A percentile compares a stretch with the other conserved stretches of the same genome.
Conservation (phyloP, 2,329 filamentous ascomycete genomes). For the Trichoderma citrinoviride region DNA sequence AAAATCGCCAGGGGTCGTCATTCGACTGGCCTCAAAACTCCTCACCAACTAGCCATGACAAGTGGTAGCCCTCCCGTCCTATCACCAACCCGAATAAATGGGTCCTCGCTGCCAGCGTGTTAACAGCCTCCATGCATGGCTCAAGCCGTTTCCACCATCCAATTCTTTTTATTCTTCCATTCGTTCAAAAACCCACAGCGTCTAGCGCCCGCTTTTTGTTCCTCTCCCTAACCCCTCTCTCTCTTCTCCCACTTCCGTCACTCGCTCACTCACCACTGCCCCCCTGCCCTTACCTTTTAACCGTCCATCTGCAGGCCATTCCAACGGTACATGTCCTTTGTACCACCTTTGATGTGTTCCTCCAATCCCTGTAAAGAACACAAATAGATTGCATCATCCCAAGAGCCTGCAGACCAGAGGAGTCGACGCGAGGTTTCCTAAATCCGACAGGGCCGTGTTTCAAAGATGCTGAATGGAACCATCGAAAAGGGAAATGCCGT, state of each 20-base stretch:
- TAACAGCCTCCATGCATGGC: neutral
- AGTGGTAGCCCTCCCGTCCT: conserved; percentile 22
- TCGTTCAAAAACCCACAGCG: too few relatives aligned
- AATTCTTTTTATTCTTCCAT: neutral
- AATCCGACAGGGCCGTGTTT: neutral
- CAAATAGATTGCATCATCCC: too few relatives aligned
- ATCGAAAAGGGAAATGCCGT: neutral
- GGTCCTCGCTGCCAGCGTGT: conserved; percentile 5
- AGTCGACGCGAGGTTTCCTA: neutral
- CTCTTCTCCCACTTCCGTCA: too few relatives aligned
- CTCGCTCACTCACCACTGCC: too few relatives aligned
- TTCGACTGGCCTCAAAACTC: neutral
- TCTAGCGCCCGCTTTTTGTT: too few relatives aligned
- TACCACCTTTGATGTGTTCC: too few relatives aligned
- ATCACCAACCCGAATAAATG: conserved; percentile 22
- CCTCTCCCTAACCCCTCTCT: too few relatives aligned
- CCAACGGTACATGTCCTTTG: too few relatives aligned
- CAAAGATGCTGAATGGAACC: neutral
- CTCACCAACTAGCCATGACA: conserved; percentile 16
- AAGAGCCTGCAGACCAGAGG: neutral
- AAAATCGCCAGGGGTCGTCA: neutral
- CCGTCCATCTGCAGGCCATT: too few relatives aligned
- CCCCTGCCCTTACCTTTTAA: too few relatives aligned
- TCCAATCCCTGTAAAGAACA: too few relatives aligned
- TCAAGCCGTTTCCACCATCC: too few relatives aligned